Conservation (phyloP, 257 asterid genomes). For the Primulina huaijiensis region DNA sequence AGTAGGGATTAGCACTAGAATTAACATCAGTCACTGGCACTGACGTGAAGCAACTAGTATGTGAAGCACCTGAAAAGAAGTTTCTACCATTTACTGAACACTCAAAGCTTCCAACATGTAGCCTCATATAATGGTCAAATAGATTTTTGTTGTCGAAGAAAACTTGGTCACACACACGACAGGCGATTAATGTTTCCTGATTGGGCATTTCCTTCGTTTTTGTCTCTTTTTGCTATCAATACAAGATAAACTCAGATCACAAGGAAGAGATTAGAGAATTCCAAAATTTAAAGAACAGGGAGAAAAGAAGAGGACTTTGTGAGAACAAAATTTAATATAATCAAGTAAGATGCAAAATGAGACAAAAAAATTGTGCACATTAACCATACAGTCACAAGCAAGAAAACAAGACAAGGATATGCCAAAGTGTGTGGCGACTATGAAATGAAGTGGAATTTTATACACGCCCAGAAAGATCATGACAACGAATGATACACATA, state of each 20-base stretch:
- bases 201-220: slow-evolving; percentile 11
- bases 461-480: slow-evolving; percentile 16
- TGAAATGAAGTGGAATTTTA: slow-evolving; percentile 23
- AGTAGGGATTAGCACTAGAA: not conserved
- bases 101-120: slow-evolving; percentile 3
- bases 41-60: not conserved
- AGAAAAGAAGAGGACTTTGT: slow-evolving; percentile 3
- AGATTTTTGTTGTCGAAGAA: slow-evolving; percentile 25
- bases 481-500: slow-evolving; percentile 14
- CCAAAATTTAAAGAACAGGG: not conserved
- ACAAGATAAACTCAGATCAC: slow-evolving; percentile 5
- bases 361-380: not conserved
- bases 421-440: slow-evolving; percentile 14
- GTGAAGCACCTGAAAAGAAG: slow-evolving; percentile 13
- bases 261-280: not conserved
- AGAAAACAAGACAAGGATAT: slow-evolving; percentile 4
- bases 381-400: not conserved
- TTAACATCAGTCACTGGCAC: slow-evolving; percentile 14
- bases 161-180: slow-evolving; percentile 28
- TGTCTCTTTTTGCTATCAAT: not conserved
- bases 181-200: slow-evolving; percentile 23
- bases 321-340: not conserved
- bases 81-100: slow-evolving; percentile 8
- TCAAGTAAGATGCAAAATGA: not conserved
- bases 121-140: slow-evolving; percentile 21